Evolutionary conservation across 1,284 basidiomycete genomes (phyloP).

Genomic region (Tremellales sp.): DNA sequence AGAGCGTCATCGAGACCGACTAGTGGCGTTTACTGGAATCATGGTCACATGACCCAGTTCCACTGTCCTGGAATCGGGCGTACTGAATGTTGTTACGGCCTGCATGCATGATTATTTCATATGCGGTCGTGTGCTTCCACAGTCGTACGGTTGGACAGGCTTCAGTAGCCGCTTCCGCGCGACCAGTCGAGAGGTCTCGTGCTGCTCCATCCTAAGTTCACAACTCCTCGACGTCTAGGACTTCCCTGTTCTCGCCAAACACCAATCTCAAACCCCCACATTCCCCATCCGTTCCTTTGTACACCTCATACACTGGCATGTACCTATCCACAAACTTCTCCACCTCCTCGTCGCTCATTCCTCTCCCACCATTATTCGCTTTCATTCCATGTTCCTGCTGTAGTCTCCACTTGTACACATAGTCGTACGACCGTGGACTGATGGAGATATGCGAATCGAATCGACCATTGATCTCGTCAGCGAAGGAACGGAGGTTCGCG

Average conservation of each 20-base stretch:
- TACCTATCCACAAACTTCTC: slow-evolving; percentile 56
- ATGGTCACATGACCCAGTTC: too few species aligned
- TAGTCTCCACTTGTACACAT: slow-evolving; percentile 61
- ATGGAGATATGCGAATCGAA: slow-evolving; percentile 33
- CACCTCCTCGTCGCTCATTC: slow-evolving; percentile 79
- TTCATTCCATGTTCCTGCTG: slow-evolving; percentile 88
- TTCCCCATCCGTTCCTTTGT: slow-evolving; percentile 17
- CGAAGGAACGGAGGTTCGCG: slow-evolving; percentile 23
- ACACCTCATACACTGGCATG: slow-evolving; percentile 41
- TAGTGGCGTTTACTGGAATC: too few species aligned
- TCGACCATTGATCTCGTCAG: slow-evolving; percentile 19
- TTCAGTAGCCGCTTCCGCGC: too few species aligned
- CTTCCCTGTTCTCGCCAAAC: slow-evolving; percentile 36
- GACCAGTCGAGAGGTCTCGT: too few species aligned
- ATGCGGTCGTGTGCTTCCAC: too few species aligned
- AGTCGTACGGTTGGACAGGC: too few species aligned
- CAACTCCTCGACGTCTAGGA: slow-evolving; percentile 18
- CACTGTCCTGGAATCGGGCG: too few species aligned
- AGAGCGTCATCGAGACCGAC: too few species aligned
- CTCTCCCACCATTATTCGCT: slow-evolving; percentile 68
- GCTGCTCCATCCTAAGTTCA: too few species aligned
- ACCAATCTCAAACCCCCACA: slow-evolving; percentile 22
- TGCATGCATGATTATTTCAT: too few species aligned
- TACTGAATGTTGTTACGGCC: too few species aligned
- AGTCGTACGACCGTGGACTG: slow-evolving; percentile 31